phyloP scores from a whole-genome alignment of 805 yeast genomes.

The Candida glaebosa region DNA sequence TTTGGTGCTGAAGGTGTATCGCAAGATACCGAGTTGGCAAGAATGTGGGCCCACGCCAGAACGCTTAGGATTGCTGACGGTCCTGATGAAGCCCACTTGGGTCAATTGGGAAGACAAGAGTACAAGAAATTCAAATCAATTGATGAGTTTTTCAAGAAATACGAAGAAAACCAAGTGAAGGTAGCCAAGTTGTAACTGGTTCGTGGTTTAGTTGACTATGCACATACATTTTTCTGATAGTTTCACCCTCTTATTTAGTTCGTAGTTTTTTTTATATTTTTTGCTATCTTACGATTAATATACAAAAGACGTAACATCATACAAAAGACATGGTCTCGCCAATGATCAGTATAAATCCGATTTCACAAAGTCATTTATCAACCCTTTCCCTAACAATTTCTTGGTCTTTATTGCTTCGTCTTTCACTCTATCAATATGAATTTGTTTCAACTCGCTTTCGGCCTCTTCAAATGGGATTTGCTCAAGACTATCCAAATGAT shows the following conservation, averaged over 20 bases:
- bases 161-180: slow-evolving; percentile 15
- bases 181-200: slow-evolving; percentile 24
- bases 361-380: slow-evolving; percentile 54
- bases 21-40: slow-evolving; percentile 57
- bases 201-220: too few relatives aligned
- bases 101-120: slow-evolving; percentile 51
- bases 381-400: slow-evolving; percentile 49
- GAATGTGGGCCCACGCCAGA: slow-evolving; percentile 48
- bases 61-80: slow-evolving; percentile 66
- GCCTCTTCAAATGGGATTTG: slow-evolving; percentile 65
- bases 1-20: slow-evolving; percentile 65
- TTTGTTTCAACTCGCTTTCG: slow-evolving; percentile 35
- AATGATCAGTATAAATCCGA: slow-evolving; percentile 47
- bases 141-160: slow-evolving; percentile 31
- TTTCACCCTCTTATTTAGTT: neutral
- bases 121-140: slow-evolving; percentile 34
- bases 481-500: slow-evolving; percentile 52
- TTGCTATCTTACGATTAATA: neutral
- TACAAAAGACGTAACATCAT: slow-evolving; percentile 1
- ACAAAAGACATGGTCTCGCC: neutral
- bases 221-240: too few relatives aligned
- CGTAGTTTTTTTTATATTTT: neutral
- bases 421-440: slow-evolving; percentile 30
- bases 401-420: slow-evolving; percentile 46
- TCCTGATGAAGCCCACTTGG: slow-evolving; percentile 64